Base-by-base conservation (phyloP, 2,329 filamentous ascomycete species). In the Xylariaceae sp. region DNA sequence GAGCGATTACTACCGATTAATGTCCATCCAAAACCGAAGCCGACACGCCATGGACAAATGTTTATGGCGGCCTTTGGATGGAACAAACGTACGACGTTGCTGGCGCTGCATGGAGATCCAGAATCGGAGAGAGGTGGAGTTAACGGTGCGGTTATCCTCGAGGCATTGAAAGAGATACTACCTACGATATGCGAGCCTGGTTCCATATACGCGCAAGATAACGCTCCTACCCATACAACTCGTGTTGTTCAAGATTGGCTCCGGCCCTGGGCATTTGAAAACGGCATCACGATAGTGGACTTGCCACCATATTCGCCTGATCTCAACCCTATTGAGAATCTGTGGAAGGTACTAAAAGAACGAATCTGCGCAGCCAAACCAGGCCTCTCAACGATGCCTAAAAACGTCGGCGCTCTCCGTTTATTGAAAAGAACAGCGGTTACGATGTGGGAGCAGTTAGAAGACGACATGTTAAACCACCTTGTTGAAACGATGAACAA, bases 221-320 rank as follows among this genome's bases (percentile, higher is more conserved):
- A 55, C 13, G 53, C 53, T 3, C 39, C 53, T 30, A 48, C 41
- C 18, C 53, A 55, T 35, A 55, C 13, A 17, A 41, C 53, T n/a
- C 9, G 39, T 34, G 35, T 49, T n/a, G 53, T 53, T 15, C n/a
- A 41, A 15, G 34, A 53, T n/a, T 44, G 51, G 51, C 11, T 53
- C 3, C 1, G 34, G n/a, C 9, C 9, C 3, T 53, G 51, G 35
- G 51, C 51, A 6, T 6, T 2, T 30, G 15, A 53, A 41, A 44
- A 53, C n/a, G 51, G 37, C 8, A 18, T 44, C 10, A 30, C 2
- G 23, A 9, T 53, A 15, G 3, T 44, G 7, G 11, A 53, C 8
- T 53, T 34, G 51, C 23, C 51, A 3, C 11, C 34, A 15, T 53
- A 53, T 35, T 53, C 13, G 23, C 10, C 7, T 37, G n/a, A 47